A percentile compares a stretch with the other conserved stretches of the same genome.
Conservation (phyloP, 208 protist genomes). For the Leishmania major region DNA sequence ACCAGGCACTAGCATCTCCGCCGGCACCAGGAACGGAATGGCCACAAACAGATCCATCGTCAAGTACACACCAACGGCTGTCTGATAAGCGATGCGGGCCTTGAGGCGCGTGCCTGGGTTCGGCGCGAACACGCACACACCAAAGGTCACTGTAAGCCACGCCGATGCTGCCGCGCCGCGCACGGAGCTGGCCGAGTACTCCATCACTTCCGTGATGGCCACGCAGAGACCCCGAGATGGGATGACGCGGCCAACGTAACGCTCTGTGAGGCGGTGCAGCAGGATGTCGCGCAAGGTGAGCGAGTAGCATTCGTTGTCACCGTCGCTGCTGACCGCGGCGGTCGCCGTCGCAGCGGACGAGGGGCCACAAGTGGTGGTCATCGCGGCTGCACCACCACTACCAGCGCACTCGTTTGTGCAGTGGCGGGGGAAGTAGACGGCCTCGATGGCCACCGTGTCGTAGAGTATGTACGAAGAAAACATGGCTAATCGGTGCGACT, state of each 20-base stretch:
- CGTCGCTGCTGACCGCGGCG: neutral
- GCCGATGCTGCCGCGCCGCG: conserved; percentile 59
- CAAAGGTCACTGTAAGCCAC: conserved; percentile 73
- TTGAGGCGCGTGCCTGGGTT: conserved; percentile 49
- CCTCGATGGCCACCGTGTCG: conserved; percentile 80
- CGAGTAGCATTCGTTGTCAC: conserved; percentile 22
- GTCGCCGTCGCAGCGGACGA: neutral
- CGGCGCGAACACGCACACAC: conserved; percentile 70
- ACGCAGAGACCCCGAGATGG: conserved; percentile 68
- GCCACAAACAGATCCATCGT: conserved; percentile 64
- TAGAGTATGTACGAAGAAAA: conserved; percentile 72
- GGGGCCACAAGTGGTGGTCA: neutral
- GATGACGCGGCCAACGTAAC: conserved; percentile 81
- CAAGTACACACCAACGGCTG: conserved; percentile 46
- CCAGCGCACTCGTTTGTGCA: neutral
- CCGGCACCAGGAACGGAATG: conserved; percentile 66
- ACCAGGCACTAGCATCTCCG: conserved; percentile 50
- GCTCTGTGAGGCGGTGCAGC: conserved; percentile 78
- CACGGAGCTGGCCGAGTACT: conserved; percentile 55
- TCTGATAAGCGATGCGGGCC: conserved; percentile 60
- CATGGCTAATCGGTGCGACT: conserved; percentile 39
- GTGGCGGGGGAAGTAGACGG: conserved; percentile 70
- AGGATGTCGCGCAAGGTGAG: conserved; percentile 54
- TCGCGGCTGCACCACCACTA: neutral
- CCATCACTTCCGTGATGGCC: conserved; percentile 60